Base-by-base conservation (phyloP, 345 rosid species). In the Arabis hirsuta region DNA sequence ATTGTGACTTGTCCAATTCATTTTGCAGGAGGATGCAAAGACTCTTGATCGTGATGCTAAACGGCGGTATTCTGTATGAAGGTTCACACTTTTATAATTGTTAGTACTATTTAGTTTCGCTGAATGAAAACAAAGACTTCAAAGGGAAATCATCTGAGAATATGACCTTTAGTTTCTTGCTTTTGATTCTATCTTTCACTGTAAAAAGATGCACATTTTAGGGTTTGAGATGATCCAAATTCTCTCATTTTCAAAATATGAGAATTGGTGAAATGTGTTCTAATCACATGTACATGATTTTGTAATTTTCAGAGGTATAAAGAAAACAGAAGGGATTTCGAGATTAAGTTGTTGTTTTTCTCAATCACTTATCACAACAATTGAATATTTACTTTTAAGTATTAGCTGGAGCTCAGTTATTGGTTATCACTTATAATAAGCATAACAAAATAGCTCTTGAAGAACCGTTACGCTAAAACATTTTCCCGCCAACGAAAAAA, bases 21-120 rank as follows among this genome's bases (percentile, higher is more conserved):
- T 3, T 55, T 62, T 70, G 48, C 87, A 88, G 97, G 97, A 94
- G 1, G 92, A 94, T 81, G 96, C 98, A 12, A 84, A 81, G 84
- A 87, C 75, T 57, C 87, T n/a, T 10, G 88, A 77, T 26, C 86
- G 84, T 72, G 42, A 0, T 80, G 87, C 98, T 67, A 89, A 81
- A 86, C 82, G 63, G 55, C 82, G 84, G 12, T 88, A 91, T 81
- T 74, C 81, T 0, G 54, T 58, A 71, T 91, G 85, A 22, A 91
- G 78, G 14, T 54, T 4, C 62, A 42, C 46, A 54, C 10, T 42
- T 16, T 19, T 7, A n/a, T n/a, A n/a, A n/a, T n/a, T n/a, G n/a
- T n/a, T n/a, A n/a, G n/a, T n/a, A 65, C 53, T 65, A 48, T 9
- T 45, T 45, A 65, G 65, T 60, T 65, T 73, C 46, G 73, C 38